Base-by-base conservation (phyloP, 1,284 basidiomycete genomes). In the Austroboletus niveus region DNA sequence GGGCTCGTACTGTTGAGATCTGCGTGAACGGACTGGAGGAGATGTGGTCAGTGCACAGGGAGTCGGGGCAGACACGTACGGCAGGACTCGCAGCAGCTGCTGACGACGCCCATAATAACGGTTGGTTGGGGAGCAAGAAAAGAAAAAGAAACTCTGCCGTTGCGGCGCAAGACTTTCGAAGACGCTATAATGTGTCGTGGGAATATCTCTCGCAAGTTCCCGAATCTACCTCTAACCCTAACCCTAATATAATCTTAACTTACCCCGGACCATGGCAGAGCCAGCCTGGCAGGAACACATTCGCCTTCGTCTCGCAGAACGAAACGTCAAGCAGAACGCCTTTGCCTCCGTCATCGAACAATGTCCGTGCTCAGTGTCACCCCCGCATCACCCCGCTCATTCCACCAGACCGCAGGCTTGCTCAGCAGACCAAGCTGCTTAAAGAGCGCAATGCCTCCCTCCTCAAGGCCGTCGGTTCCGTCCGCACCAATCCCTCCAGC, bases 1-100 rank as follows among this genome's bases (percentile, higher is more conserved):
- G 36, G 97, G 96, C 72, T 99, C 96, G 67, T 94, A 94, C 53
- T 85, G 80, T 73, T 94, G 87, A 59, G 88, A 87, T 77, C 80
- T 84, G 68, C 84, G 84, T 64, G 87, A 86, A 58, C 77, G 79
- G 70, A 89, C 89, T 91, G 65, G 8, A 2, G 14, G 14, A 24
- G 52, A 56, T 11, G 3, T 40, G 56, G 50, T 48, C 17, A 40
- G 32, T 46, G 44, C 47, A 45, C 36, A 48, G 50, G 45, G 47
- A 54, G 53, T 41, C 58, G 56, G 56, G 51, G 34, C 52, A 48
- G 51, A 56, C 52, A 76, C 84, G 52, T 68, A 89, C 87, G 85
- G 72, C 88, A 90, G 48, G 79, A 84, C 62, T 88, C 85, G 70
- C 87, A 90, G 72, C 87, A 90, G 70, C 86, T 89, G 58, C 76